A percentile compares a stretch with the other conserved stretches of the same genome.
These are phyloP conservation scores for Tulasnella sp. DNA, from an alignment of 768 basidiomycete genomes.

Conservation along the genomic window DNA sequence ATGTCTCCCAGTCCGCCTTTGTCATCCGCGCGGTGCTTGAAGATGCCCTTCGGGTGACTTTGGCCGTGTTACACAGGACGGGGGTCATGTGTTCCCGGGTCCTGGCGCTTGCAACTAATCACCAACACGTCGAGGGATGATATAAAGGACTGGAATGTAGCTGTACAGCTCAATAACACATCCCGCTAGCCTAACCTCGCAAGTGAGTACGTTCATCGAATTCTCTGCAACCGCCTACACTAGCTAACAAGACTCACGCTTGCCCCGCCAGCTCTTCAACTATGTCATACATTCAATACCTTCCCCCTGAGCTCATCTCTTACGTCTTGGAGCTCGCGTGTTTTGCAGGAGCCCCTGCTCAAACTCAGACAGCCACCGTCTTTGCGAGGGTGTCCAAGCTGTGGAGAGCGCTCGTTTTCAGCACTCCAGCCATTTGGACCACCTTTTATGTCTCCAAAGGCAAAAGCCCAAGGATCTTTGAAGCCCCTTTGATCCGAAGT, in stretches of 20 bases:
- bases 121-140: background rate
- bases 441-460: background rate
- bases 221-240: too few species aligned
- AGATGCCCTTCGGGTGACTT: background rate
- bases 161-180: background rate
- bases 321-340: background rate
- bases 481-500: background rate
- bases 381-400: background rate
- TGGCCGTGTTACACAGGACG: background rate
- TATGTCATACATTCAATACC: background rate
- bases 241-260: background rate
- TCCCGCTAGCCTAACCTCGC: too few species aligned
- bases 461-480: background rate
- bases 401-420: background rate
- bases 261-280: background rate
- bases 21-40: too few species aligned
- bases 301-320: background rate
- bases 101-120: too few species aligned
- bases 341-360: background rate
- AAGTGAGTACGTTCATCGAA: background rate
- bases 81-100: too few species aligned
- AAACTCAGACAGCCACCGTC: background rate
- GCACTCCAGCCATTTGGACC: constrained; percentile 5
- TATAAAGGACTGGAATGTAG: background rate
- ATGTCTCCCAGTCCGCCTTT: too few species aligned